Percentiles rank a stretch among this genome's conserved stretches.
These are phyloP conservation scores for Amphirosellinia nigrospora DNA, from an alignment of 495 filamentous ascomycete species.

Conservation along the genomic window DNA sequence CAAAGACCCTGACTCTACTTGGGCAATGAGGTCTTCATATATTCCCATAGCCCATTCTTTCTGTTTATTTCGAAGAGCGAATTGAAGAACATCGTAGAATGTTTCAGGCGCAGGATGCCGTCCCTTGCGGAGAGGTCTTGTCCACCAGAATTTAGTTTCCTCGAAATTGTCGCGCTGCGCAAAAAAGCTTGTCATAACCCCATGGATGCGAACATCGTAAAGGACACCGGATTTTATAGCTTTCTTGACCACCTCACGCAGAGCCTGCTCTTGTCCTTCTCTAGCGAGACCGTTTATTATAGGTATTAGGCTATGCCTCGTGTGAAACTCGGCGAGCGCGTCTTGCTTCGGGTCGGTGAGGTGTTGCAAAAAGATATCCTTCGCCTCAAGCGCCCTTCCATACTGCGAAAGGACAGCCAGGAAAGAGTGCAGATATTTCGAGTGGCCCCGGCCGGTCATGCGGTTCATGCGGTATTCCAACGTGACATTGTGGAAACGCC, in stretches of 20 bases:
- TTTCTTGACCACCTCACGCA: constrained; percentile 50
- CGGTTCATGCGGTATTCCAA: constrained; percentile 17
- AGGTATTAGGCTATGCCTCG: constrained; percentile 54
- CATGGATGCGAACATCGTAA: constrained; percentile 48
- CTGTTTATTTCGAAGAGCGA: constrained; percentile 59
- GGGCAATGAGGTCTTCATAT: constrained; percentile 61
- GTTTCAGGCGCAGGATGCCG: constrained; percentile 48
- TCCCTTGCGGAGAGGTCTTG: constrained; percentile 56
- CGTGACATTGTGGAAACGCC: constrained; percentile 8
- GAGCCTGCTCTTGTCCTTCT: constrained; percentile 63
- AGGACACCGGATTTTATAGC: constrained; percentile 40
- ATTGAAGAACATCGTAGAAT: constrained; percentile 60
- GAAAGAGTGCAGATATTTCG: constrained; percentile 54
- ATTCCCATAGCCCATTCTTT: constrained; percentile 67
- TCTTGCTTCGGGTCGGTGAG: constrained; percentile 29
- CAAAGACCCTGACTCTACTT: constrained; percentile 41
- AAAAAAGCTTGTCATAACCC: constrained; percentile 60
- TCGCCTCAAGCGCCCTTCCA: constrained; percentile 65
- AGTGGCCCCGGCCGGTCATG: background rate
- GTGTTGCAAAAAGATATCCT: constrained; percentile 54
- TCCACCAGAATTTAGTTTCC: constrained; percentile 68
- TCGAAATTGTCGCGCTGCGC: constrained; percentile 55
- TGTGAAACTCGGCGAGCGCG: constrained; percentile 35
- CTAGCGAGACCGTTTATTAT: constrained; percentile 71
- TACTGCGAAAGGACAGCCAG: constrained; percentile 63